Percentiles rank a stretch among this genome's conserved stretches.
phyloP scores from a whole-genome alignment of 2,329 filamentous ascomycete genomes.

The Tolypocladium endophyticum region DNA sequence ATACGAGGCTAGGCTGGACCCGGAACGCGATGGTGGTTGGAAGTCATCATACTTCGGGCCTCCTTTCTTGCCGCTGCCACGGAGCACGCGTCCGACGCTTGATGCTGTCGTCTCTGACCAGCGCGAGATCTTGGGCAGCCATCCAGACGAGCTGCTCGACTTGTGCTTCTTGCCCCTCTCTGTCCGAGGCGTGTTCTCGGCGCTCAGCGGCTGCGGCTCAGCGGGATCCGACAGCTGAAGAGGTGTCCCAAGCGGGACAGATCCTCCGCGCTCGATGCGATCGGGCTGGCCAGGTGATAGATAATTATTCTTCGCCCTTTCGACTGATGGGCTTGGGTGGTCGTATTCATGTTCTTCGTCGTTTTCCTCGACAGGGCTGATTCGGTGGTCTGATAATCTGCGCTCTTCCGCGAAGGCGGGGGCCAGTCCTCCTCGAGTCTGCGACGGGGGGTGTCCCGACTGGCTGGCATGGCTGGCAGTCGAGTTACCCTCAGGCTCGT shows the following conservation, averaged over 20 bases:
- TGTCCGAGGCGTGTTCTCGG: constrained; percentile 65
- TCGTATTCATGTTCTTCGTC: constrained; percentile 63
- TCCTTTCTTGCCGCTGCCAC: constrained; percentile 51
- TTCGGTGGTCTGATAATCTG: constrained; percentile 63
- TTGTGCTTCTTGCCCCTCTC: constrained; percentile 83
- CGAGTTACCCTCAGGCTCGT: constrained; percentile 77
- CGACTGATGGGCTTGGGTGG: constrained; percentile 28
- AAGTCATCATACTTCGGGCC: constrained; percentile 48
- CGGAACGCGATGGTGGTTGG: constrained; percentile 58
- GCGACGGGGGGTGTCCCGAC: constrained; percentile 61
- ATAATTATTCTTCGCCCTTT: constrained; percentile 36
- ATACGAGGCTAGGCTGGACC: constrained; percentile 61
- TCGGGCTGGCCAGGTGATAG: constrained; percentile 48
- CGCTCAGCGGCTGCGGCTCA: constrained; percentile 41
- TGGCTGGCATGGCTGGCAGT: constrained; percentile 58
- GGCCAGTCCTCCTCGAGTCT: constrained; percentile 32
- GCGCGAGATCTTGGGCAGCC: constrained; percentile 85
- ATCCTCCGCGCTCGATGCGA: constrained; percentile 35
- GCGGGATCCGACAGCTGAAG: constrained; percentile 38
- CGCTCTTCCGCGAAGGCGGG: constrained; percentile 36
- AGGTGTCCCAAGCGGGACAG: constrained; percentile 46
- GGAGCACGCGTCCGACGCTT: constrained; percentile 69
- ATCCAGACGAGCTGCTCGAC: constrained; percentile 65
- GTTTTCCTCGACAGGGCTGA: constrained; percentile 80
- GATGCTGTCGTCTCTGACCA: constrained; percentile 97